These are phyloP conservation scores for Ustilago tritici DNA, from an alignment of 1,284 basidiomycete species.

Conservation along the genomic window DNA sequence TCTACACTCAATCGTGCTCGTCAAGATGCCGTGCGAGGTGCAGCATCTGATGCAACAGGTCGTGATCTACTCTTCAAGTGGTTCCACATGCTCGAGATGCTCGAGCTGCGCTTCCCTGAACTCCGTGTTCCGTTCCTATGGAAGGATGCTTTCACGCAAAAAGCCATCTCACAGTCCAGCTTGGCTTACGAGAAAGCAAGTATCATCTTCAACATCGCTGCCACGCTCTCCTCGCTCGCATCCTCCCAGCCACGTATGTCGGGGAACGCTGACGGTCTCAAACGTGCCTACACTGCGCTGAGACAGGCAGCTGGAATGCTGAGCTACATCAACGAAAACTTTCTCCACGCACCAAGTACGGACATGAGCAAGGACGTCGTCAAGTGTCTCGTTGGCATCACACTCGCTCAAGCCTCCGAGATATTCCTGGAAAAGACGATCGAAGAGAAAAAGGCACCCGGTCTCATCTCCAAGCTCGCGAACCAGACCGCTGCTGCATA, in stretches of 20 bases:
- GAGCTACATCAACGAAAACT: slow-evolving; percentile 99
- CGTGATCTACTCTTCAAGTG: slow-evolving; percentile 98
- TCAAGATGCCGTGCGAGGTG: slow-evolving; percentile 95
- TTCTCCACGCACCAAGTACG: slow-evolving; percentile 96
- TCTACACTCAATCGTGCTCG: slow-evolving; percentile 85
- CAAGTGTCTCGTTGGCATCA: slow-evolving; percentile 87
- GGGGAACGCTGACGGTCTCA: slow-evolving; percentile 80
- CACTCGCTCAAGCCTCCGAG: slow-evolving; percentile 93
- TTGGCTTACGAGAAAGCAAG: slow-evolving; percentile 99
- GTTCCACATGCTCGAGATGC: slow-evolving; percentile 97
- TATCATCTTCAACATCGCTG: slow-evolving; percentile 94
- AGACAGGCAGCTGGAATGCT: slow-evolving; percentile 96
- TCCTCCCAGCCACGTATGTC: slow-evolving; percentile 76
- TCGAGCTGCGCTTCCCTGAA: slow-evolving; percentile 96
- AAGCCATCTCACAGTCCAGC: slow-evolving; percentile 92
- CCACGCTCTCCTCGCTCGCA: slow-evolving; percentile 91
- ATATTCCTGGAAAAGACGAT: slow-evolving; percentile 93
- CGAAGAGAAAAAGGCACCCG: slow-evolving; percentile 72
- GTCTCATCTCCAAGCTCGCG: slow-evolving; percentile 85
- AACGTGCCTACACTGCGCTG: slow-evolving; percentile 92
- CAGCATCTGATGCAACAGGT: slow-evolving; percentile 76
- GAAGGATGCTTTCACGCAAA: slow-evolving; percentile 91
- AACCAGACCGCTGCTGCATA: slow-evolving; percentile 87
- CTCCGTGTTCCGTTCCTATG: slow-evolving; percentile 95
- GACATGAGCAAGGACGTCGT: slow-evolving; percentile 94